These are phyloP conservation scores for Rhizopogon vulgaris DNA, from an alignment of 768 basidiomycete genomes.

Conservation along the genomic window DNA sequence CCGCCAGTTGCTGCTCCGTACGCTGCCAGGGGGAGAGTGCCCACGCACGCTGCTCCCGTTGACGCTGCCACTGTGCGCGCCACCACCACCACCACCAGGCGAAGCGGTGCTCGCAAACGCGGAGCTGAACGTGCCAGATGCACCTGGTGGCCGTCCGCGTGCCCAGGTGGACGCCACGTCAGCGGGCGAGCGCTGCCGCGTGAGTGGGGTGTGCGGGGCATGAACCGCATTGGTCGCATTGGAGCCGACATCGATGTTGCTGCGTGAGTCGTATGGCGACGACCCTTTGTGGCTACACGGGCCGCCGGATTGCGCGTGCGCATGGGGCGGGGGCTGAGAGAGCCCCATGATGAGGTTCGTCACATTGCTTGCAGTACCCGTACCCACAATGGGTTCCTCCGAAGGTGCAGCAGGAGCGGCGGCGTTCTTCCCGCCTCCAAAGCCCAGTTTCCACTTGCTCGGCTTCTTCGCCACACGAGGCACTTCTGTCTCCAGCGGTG, in stretches of 20 bases:
- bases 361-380: slow-evolving; percentile 75
- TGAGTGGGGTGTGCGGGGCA: slow-evolving; percentile 16
- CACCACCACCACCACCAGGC: background rate
- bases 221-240: slow-evolving; percentile 5
- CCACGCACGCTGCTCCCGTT: slow-evolving; percentile 2
- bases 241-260: background rate
- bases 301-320: background rate
- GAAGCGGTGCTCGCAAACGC: slow-evolving; percentile 15
- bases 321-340: slow-evolving; percentile 35
- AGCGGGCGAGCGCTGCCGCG: slow-evolving; percentile 29
- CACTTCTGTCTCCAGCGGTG: slow-evolving; percentile 2
- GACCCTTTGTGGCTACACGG: background rate
- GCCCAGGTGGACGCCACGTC: slow-evolving; percentile 42
- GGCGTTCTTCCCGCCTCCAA: slow-evolving; percentile 66
- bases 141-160: slow-evolving; percentile 39
- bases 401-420: slow-evolving; percentile 30
- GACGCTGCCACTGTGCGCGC: slow-evolving; percentile 13
- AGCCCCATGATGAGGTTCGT: slow-evolving; percentile 69
- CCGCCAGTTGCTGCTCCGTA: slow-evolving; percentile 54
- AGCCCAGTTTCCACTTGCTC: slow-evolving; percentile 46
- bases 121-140: slow-evolving; percentile 7
- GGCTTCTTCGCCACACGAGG: slow-evolving; percentile 53
- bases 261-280: background rate
- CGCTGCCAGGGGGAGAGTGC: slow-evolving; percentile 2
- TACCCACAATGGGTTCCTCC: slow-evolving; percentile 42